Evolutionary conservation across 106 monocot species (phyloP), one percentile per base, ranked within the genome.

Genomic region (Platanthera zijinensis): DNA sequence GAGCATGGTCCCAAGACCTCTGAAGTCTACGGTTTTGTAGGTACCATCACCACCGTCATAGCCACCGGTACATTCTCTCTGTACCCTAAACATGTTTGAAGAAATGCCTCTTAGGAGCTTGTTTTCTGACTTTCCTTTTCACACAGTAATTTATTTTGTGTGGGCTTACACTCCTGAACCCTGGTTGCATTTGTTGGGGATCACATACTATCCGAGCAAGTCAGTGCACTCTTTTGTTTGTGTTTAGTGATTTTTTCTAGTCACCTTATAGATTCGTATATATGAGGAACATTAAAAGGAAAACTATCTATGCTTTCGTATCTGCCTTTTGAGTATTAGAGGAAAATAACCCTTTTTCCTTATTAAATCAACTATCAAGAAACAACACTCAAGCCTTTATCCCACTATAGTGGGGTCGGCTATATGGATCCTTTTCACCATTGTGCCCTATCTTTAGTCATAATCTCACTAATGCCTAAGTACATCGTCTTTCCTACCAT

Each of bases 11-110:
- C 94, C 8, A 99, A 99, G 80, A 89, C 92, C 54, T 83, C 92
- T 7, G 99, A 99, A 82, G 94, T 99, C n/a, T 94, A 99, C 71
- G 99, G 99, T 11, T 94, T 99, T 67, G 99, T 99, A 50, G 99
- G 99, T 8, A 89, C 92, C 57, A 99, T 99, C 84, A 90, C 94
- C 68, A 90, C 94, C 57, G 85, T 90, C 73, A 83, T 99, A 69
- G 83, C 94, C 69, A 86, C 99, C 1, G 91, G 92, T 95, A 57
- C 61, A 8, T 52, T 17, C 25, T 59, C 14, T 72, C 6, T 18
- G 15, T 17, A 25, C 8, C 4, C 10, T 72, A 15, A 21, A 51
- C 50, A 10, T 72, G 50, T 51, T 72, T 14, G 72, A 72, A 7
- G 72, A 72, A 51, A 72, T 72, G 18, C 22, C 72, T 50, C 51